Base-by-base conservation (phyloP, 805 yeast species). In the Cyberlindnera petersonii region DNA sequence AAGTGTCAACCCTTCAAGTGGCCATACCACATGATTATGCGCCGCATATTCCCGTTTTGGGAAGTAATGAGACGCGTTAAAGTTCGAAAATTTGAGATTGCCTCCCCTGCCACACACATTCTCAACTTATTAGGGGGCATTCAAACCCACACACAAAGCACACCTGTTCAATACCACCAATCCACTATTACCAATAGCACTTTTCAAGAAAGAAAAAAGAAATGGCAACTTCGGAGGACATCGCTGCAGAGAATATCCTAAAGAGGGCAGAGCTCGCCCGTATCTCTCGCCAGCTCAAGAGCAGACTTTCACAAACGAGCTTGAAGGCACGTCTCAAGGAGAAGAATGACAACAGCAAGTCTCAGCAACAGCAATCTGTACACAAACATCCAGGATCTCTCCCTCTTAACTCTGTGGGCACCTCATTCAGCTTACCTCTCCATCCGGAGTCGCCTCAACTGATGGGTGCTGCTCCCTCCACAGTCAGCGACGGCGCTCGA, bases 251-350 rank as follows among this genome's bases (percentile, higher is more conserved):
- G 40, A 65, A 63, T 44, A 68, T 69, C 31, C 54, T 69, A 30
- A 68, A 68, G 43, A 57, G 73, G 36, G 75, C 70, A 4, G 73
- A 69, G 44, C 58, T 69, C 6, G 70, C 74, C 5, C 60, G 72
- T 40, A 63, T 69, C 37, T 66, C 75, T 2, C 55, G 72, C 42
- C 73, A 67, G 44, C 48, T 69, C 18, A 69, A 68, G 47, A 55
- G 64, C 7, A 63, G 68, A 44, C 51, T 69, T 15, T 62, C 65
- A 20, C 66, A 61, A 48, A 72, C 74, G 2, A 70, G 69, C 11
- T 35, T 65, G 5, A 64, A 53, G 53, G 49, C 49, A 15, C 50
- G 50, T 20, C 27, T 46, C 18, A 44, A 46, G 24, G 46, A 41
- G 37, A 41, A 43, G 35, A 31, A 21, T n/a, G 33, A 20, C 9